phyloP scores from a whole-genome alignment of 768 basidiomycete species.

The Tylopilus rubrobrunneus region DNA sequence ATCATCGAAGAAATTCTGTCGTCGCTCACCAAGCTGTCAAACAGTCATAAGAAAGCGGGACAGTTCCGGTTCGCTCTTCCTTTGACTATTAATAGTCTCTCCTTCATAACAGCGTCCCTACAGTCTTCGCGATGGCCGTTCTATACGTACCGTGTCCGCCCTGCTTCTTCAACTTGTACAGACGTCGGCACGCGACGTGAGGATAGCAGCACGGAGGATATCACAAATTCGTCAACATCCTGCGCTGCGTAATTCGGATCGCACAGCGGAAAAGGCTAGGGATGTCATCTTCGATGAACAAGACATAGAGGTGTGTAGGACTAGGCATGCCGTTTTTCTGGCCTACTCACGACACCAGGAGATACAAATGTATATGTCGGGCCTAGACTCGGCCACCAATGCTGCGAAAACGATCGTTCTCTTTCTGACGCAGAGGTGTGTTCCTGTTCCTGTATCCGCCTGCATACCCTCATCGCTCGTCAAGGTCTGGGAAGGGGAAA shows the following conservation, averaged over 20 bases:
- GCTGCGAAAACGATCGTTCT: slow-evolving; percentile 81
- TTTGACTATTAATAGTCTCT: not conserved
- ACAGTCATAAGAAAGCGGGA: slow-evolving; percentile 85
- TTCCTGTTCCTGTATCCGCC: not conserved
- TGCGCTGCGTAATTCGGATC: slow-evolving; percentile 63
- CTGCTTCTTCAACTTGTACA: slow-evolving; percentile 92
- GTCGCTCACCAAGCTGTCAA: slow-evolving; percentile 85
- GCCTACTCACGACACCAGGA: slow-evolving; percentile 42
- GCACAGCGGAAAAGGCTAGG: slow-evolving; percentile 42
- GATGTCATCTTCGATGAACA: slow-evolving; percentile 63
- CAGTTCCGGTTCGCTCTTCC: slow-evolving; percentile 67
- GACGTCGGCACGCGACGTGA: slow-evolving; percentile 87
- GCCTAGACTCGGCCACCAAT: slow-evolving; percentile 77
- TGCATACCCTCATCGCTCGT: slow-evolving; percentile 1
- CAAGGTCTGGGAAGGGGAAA: slow-evolving; percentile 81
- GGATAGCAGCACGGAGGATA: slow-evolving; percentile 59
- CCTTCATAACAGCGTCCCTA: not conserved
- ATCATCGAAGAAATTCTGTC: slow-evolving; percentile 96
- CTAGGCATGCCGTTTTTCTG: not conserved
- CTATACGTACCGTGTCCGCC: slow-evolving; percentile 92
- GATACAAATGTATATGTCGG: slow-evolving; percentile 63
- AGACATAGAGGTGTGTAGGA: slow-evolving; percentile 51
- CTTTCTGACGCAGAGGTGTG: slow-evolving; percentile 66
- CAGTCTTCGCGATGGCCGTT: slow-evolving; percentile 84
- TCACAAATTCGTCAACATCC: slow-evolving; percentile 60